Conservation (phyloP, 345 rosid genomes). For the Salix exigua region DNA sequence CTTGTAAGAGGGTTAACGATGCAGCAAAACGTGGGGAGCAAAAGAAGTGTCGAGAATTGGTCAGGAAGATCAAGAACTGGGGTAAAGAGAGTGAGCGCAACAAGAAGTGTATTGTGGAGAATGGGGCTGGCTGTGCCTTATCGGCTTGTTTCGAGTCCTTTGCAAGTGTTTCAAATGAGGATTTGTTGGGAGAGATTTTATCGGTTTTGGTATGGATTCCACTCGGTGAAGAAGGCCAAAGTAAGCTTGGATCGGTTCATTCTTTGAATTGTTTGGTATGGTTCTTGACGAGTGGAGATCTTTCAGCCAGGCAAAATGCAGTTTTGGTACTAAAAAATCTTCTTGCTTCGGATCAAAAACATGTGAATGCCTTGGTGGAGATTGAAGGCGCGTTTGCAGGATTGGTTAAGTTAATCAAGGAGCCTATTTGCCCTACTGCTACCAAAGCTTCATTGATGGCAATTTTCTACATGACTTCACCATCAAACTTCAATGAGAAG, state of each 20-base stretch:
- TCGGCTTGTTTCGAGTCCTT: conserved; percentile 27
- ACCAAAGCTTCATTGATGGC: conserved; percentile 29
- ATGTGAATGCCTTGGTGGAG: neutral
- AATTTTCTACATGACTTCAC: conserved; percentile 23
- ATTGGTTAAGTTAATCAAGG: conserved; percentile 22
- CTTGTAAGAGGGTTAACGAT: conserved; percentile 11
- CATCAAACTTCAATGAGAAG: neutral
- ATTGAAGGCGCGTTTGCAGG: conserved; percentile 25
- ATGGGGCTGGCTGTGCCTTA: conserved; percentile 18
- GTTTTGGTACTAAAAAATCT: conserved; percentile 26
- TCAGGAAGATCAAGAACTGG: conserved; percentile 29
- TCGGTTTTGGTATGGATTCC: conserved; percentile 28
- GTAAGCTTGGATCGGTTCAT: conserved; percentile 18
- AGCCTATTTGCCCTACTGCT: conserved; percentile 28
- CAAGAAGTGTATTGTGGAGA: conserved; percentile 21
- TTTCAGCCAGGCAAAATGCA: conserved; percentile 23
- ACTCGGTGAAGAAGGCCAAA: conserved; percentile 17
- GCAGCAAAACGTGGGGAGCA: conserved; percentile 20
- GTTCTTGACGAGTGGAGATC: conserved; percentile 29
- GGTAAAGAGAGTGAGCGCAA: conserved; percentile 35
- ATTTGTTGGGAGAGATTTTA: conserved; percentile 27
- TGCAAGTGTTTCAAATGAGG: conserved; percentile 14
- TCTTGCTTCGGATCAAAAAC: conserved; percentile 9
- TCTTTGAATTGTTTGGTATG: conserved; percentile 24
- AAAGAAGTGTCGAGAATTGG: conserved; percentile 24